Evolutionary conservation across 2,329 filamentous ascomycete species (phyloP).

Genomic region (Lachnellula arida): DNA sequence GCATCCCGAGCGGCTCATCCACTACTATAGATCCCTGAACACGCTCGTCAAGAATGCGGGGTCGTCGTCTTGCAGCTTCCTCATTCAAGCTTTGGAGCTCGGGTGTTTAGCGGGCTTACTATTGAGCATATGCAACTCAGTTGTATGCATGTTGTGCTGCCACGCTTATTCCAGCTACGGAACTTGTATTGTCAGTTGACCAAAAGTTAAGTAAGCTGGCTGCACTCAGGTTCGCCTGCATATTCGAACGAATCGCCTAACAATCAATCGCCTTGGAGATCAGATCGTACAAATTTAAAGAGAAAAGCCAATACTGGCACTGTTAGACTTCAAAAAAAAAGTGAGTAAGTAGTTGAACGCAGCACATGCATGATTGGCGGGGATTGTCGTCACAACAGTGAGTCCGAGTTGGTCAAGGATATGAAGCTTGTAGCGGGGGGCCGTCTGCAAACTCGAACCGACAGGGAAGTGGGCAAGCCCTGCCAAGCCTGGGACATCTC

Average conservation of each 20-base stretch:
- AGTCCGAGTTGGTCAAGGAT: neutral
- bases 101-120: conserved; percentile 11
- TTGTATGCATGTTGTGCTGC: neutral
- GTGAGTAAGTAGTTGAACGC: too few relatives aligned
- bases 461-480: neutral
- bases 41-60: conserved; percentile 6
- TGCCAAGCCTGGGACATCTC: neutral
- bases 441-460: neutral
- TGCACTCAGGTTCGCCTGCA: too few relatives aligned
- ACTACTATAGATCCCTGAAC: neutral
- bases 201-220: neutral
- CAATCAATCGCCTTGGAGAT: too few relatives aligned
- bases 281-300: too few relatives aligned
- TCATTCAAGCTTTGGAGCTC: conserved; percentile 13
- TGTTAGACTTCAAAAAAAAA: too few relatives aligned
- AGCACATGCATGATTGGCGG: too few relatives aligned
- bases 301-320: too few relatives aligned
- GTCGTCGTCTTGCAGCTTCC: neutral
- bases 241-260: too few relatives aligned
- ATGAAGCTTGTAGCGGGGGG: neutral
- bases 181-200: conserved; percentile 9
- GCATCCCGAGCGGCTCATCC: neutral
- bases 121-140: neutral
- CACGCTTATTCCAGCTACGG: neutral
- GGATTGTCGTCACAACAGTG: too few relatives aligned